Base-by-base conservation (phyloP, 805 yeast species). In the Nakazawaea siamensis region DNA sequence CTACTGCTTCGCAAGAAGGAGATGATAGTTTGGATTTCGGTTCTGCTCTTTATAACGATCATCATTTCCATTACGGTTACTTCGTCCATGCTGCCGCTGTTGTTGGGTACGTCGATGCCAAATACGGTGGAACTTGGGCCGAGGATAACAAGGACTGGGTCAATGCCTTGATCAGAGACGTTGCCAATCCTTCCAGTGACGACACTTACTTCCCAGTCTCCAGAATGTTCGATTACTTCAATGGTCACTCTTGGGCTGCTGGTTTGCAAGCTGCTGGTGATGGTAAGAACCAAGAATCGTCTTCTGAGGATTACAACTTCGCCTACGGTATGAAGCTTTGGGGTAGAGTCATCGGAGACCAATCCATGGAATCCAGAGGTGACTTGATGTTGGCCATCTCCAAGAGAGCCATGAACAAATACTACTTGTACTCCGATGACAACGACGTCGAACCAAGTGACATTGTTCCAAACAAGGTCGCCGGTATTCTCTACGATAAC, bases 221-320 rank as follows among this genome's bases (percentile, higher is more conserved):
- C 29, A 66, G 88, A 48, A 66, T 75, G 6, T 80, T 80, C 55
- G 85, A 79, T 50, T 81, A 84, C 84, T 81, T 59, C 50, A 70
- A 70, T 47, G 90, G 90, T 1, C 88, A 81, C 50, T 78, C 87
- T 0, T 80, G 80, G 73, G 90, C 88, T 1, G 77, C 76, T 48
- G 88, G 90, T 2, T 62, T 80, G 14, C 76, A 72, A 46, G 67
- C 73, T 23, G 66, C 77, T 41, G 83, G 82, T 6, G 88, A 81
- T 54, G 88, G 90, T 19, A 77, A 77, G 45, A 83, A 80, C 52
- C 76, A 81, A 52, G 88, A 81, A 54, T 75, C 83, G 0, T 69
- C 76, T 15, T 74, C 83, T 10, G 88, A 81, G 51, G 88, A 81
- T 52, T 79, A 79, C 43, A 80, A 81, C 49, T 76, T 80, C 35